Conservation (phyloP, 1,284 basidiomycete species). For the Leccinum pachyderme region DNA sequence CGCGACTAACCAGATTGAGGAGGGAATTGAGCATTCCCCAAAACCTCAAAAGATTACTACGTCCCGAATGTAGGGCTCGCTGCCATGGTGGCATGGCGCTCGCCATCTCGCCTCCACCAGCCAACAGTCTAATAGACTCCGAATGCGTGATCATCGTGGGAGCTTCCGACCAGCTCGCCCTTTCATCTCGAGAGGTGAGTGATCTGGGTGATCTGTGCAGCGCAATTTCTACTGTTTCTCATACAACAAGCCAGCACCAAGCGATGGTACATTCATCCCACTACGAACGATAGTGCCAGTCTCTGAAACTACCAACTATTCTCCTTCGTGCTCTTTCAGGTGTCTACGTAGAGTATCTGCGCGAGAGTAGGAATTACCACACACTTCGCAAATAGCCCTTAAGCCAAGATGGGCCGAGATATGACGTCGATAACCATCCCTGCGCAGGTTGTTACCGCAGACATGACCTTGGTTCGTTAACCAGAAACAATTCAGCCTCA, state of each 20-base stretch:
- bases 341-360: neutral
- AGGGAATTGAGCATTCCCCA: neutral
- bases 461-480: neutral
- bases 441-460: neutral
- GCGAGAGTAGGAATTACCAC: constrained; percentile 11
- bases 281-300: neutral
- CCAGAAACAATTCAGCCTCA: neutral
- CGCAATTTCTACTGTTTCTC: neutral
- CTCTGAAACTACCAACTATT: neutral
- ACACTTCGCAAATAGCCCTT: neutral
- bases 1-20: neutral
- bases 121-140: neutral
- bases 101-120: neutral
- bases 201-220: neutral
- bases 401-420: neutral
- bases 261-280: neutral
- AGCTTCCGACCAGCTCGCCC: neutral
- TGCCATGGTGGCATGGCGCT: neutral
- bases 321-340: neutral
- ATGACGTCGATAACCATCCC: neutral
- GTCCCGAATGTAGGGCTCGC: neutral
- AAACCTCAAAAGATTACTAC: neutral
- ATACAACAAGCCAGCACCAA: constrained; percentile 2
- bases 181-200: too few species aligned
- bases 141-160: neutral